A percentile compares a stretch with the other conserved stretches of the same genome.
Evolutionary conservation across 2,329 filamentous ascomycete genomes (phyloP).

Genomic region (Chaetomium olivaceum): DNA sequence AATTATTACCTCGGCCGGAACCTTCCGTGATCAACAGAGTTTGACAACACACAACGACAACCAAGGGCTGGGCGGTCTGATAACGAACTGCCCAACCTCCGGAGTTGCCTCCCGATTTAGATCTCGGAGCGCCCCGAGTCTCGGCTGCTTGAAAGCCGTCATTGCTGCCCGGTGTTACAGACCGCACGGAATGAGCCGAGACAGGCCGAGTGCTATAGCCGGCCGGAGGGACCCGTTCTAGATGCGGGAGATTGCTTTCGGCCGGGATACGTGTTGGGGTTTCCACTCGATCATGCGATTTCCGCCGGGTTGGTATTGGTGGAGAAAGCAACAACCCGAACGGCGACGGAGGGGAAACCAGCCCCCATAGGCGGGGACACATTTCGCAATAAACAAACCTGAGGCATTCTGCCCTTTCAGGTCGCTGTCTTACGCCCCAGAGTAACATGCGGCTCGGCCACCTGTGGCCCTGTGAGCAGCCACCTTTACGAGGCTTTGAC

Average conservation of each 20-base stretch:
- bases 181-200: background rate
- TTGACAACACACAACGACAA: background rate
- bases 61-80: background rate
- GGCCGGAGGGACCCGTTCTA: background rate
- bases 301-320: background rate
- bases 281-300: background rate
- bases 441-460: background rate
- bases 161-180: background rate
- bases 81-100: background rate
- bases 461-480: background rate
- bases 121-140: background rate
- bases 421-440: background rate
- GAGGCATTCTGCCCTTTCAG: background rate
- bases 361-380: background rate
- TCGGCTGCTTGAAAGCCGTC: background rate
- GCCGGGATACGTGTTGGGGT: background rate
- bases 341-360: background rate
- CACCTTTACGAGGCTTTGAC: background rate
- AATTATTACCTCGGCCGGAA: background rate
- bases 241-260: background rate
- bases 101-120: background rate
- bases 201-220: background rate
- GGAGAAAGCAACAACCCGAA: constrained; percentile 2
- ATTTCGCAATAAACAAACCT: background rate
- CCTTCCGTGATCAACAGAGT: background rate